Base-by-base conservation (phyloP, 1,139 yeast species). In the Sugiyamaella paludigena region DNA sequence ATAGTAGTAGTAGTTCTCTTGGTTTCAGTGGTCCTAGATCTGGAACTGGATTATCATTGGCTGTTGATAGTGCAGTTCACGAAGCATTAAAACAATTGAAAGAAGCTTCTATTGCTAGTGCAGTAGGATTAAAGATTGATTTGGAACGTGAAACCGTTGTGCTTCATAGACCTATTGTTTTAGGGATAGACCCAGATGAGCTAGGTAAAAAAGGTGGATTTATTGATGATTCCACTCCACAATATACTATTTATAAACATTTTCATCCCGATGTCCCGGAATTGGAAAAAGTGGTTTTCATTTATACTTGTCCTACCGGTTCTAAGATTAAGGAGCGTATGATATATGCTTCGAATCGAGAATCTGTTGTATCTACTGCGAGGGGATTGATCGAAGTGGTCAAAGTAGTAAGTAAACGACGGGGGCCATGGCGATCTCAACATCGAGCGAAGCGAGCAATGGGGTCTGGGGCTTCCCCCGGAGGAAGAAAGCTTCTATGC, bases 241-340 rank as follows among this genome's bases (percentile, higher is more conserved):
- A 80, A 50, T 91, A 82, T 63, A 79, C 83, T 31, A 60, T 91
- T 19, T 80, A 76, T 63, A 74, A 74, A 49, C 69, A 72, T 51
- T 59, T 60, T 5, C 45, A 51, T 43, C 31, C 43, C 27, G 31
- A 43, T 29, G 11, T 15, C 16, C 42, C 36, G 10, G 43, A 46
- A 8, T 36, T 49, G 8, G 39, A 44, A 6, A 60, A 67, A 34
- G 61, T 64, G 43, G 78, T 77, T 31, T 88, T 92, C 65, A 80
- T 91, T 35, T 88, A 88, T 63, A 78, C 92, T 6, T 91, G 97
- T 66, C 98, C 98, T 2, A 81, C 94, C 0, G 89, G 92, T 1
- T 85, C 96, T 27, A 83, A 83, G 65, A 94, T 92, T 41, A 86
- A 84, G 66, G 95, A 89, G 49, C 78, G 98, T 58, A 92, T 92